These are phyloP conservation scores for Cucurbita moschata DNA, from an alignment of 306 rosid genomes.

Conservation along the genomic window DNA sequence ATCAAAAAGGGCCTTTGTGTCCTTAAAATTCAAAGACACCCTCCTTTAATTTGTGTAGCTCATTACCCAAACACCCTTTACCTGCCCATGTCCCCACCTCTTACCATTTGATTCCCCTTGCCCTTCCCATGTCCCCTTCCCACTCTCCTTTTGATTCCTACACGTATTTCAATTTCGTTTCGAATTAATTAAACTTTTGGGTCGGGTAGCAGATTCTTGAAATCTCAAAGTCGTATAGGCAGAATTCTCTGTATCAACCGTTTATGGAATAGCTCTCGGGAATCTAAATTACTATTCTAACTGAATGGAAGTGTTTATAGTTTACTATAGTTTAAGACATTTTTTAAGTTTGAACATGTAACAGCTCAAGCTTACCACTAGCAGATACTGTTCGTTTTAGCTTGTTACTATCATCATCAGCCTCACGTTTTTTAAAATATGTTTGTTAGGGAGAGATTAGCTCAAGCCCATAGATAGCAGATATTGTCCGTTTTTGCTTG, in stretches of 20 bases:
- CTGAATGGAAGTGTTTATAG: background rate
- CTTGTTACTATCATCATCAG: too few species aligned
- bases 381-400: too few species aligned
- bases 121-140: constrained; percentile 3
- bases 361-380: too few species aligned
- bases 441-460: too few species aligned
- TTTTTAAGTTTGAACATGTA: background rate
- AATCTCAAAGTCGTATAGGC: background rate
- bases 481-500: too few species aligned
- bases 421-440: too few species aligned
- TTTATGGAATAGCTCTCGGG: background rate
- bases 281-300: background rate
- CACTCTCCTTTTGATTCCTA: background rate
- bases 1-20: background rate
- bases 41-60: background rate
- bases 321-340: background rate
- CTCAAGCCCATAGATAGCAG: too few species aligned
- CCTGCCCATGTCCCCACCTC: constrained; percentile 8
- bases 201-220: background rate
- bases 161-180: background rate
- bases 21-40: background rate
- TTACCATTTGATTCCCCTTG: constrained; percentile 6
- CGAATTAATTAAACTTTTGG: background rate
- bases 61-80: constrained; percentile 1
- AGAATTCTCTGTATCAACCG: background rate